Evolutionary conservation across 495 filamentous ascomycete genomes (phyloP), one percentile per base, ranked within the genome.

Genomic region (Aspergillus kassunensis): DNA sequence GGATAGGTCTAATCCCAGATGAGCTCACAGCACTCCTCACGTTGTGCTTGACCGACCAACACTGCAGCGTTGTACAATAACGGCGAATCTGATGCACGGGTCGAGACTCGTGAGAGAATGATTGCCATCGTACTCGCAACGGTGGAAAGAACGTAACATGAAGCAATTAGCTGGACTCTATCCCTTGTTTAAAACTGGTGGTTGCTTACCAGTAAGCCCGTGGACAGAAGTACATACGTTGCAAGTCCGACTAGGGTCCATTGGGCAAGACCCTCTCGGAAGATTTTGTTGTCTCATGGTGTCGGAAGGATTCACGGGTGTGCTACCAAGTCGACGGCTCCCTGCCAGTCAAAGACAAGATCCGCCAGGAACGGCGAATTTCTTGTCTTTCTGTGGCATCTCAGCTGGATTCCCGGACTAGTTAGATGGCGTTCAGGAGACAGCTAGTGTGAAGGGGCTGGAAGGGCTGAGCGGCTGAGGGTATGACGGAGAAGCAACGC

Each of bases 261-360:
- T 15, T 52, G 21, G 49, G 18, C 5, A 48, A n/a, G 29, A 45
- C 44, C 55, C 43, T 53, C 45, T 49, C 55, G 55, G 55, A 49
- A 57, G 25, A 57, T 53, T 57, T 49, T 9, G 13, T 34, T 18
- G 27, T 24, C 31, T 30, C 20, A 23, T 46, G 23, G 36, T 47
- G 47, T 46, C 54, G 47, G 54, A 45, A 51, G 44, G 31, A 51
- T 44, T 41, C n/a, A 34, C 47, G 53, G 53, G 44, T 56, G 53
- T 55, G 33, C 41, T 16, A 51, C 53, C 53, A 21, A 21, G n/a
- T 52, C 8, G 35, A 33, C 36, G 20, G 30, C n/a, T 27, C 16
- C 30, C 18, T 35, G 19, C 20, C 44, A 52, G 33, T 48, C 21
- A 31, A 25, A 33, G 29, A 31, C 45, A 31, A 21, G 6, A 49